These are phyloP conservation scores for Eucalyptus curtisii DNA, from an alignment of 345 rosid species.

Conservation along the genomic window DNA sequence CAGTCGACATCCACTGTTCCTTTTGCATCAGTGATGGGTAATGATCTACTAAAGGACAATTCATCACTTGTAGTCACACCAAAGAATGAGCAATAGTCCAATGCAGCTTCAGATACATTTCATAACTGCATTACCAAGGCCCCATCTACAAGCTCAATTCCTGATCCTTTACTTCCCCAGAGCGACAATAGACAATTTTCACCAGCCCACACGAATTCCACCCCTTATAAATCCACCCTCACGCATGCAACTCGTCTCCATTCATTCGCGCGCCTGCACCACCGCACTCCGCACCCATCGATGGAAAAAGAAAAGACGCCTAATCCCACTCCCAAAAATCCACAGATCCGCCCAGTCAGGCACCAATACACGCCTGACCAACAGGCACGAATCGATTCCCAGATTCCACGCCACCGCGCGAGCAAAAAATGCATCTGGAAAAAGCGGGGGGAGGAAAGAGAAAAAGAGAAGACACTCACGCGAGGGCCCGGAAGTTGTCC, in stretches of 20 bases:
- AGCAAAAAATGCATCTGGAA: background rate
- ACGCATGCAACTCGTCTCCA: background rate
- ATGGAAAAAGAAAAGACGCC: background rate
- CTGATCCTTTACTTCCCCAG: background rate
- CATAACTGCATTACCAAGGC: background rate
- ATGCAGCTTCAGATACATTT: background rate
- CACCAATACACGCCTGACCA: background rate
- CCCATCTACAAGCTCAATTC: background rate
- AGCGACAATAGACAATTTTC: background rate
- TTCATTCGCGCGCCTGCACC: background rate
- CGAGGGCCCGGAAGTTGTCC: conserved; percentile 84
- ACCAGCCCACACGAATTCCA: background rate
- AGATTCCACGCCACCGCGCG: background rate
- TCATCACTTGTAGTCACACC: background rate
- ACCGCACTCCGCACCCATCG: background rate
- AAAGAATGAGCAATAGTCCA: background rate
- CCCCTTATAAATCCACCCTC: background rate
- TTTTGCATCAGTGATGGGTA: background rate
- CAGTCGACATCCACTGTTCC: background rate
- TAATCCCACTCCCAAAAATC: background rate
- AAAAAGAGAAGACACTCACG: conserved; percentile 22
- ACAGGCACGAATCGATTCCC: background rate
- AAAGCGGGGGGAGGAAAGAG: no score
- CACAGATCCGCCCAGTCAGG: background rate
- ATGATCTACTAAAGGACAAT: background rate